Evolutionary conservation across 23 red algal species (phyloP), one percentile per base, ranked within the genome.

Genomic region (Gracilariopsis chorda): DNA sequence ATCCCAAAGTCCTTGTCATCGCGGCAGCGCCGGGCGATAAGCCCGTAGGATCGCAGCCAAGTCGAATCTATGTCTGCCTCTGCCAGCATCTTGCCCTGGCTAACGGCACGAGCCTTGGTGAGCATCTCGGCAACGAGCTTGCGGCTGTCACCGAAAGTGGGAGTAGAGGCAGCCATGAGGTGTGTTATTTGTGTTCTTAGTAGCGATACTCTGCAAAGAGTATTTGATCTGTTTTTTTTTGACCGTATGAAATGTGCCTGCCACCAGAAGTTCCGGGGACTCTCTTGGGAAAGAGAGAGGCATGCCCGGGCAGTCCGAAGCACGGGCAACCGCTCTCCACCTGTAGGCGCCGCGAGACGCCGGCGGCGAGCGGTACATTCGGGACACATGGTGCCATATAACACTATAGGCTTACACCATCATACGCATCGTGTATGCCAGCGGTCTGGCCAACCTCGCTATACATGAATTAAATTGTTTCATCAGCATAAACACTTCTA

Each of bases 201-300:
- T n/a, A n/a, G n/a, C n/a, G n/a, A 17, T 2, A 41, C 3, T 68
- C 33, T 39, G 32, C 13, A 13, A 1, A 68, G 62, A 40, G 5
- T 2, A 3, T 39, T 43, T 43, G 17, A 13, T 40, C 36, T 29
- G 27, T 0, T 40, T 47, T 11, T 14, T 30, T 59, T 33, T 20
- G 30, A 17, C 25, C 12, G 36, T 11, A 69, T 39, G 29, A 51
- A 85, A 36, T 36, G 8, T 36, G 30, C 62, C 62, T 48, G 20
- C 62, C 62, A n/a, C 37, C 16, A 30, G 24, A 35, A 53, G 12
- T 59, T 58, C 29, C 77, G 49, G 49, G 46, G 44, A 58, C 77
- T 59, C 51, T 59, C 47, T 80, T 64, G n/a, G 2, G n/a, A 68
- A 39, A 68, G 62, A 62, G 57, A 62, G 57, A 62, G 57, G 7